Evolutionary conservation across 2,329 filamentous ascomycete species (phyloP).

Genomic region (Colletotrichum horii): DNA sequence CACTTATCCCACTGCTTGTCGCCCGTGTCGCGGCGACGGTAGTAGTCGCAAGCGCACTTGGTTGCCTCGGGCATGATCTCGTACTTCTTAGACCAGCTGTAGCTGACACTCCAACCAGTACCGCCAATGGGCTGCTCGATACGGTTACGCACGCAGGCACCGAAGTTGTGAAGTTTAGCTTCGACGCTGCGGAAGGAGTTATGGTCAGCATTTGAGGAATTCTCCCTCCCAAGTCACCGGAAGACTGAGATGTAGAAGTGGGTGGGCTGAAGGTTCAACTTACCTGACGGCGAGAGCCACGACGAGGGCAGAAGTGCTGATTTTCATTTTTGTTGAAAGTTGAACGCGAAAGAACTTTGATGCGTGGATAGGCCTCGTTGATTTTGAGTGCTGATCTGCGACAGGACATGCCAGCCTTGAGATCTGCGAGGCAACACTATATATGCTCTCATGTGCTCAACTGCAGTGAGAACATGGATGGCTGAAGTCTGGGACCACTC

Average conservation of each 20-base stretch:
- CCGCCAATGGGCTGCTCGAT: background rate
- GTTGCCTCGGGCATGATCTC: constrained; percentile 10
- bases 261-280: background rate
- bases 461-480: background rate
- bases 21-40: constrained; percentile 18
- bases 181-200: background rate
- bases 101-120: constrained; percentile 5
- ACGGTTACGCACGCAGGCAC: background rate
- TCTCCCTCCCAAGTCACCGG: background rate
- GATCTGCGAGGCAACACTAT: background rate
- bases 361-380: background rate
- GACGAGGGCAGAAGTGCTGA: background rate
- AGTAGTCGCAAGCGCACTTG: constrained; percentile 13
- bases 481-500: background rate
- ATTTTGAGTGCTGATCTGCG: background rate
- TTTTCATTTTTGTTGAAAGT: background rate
- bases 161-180: background rate
- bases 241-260: background rate
- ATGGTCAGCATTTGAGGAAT: background rate
- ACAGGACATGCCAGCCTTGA: background rate
- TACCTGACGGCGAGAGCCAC: background rate
- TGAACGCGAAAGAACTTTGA: background rate
- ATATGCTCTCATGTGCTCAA: background rate
- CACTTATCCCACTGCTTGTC: constrained; percentile 21
- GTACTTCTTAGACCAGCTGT: constrained; percentile 8